Conservation (phyloP, 768 basidiomycete genomes). For the Ramaria sp. region DNA sequence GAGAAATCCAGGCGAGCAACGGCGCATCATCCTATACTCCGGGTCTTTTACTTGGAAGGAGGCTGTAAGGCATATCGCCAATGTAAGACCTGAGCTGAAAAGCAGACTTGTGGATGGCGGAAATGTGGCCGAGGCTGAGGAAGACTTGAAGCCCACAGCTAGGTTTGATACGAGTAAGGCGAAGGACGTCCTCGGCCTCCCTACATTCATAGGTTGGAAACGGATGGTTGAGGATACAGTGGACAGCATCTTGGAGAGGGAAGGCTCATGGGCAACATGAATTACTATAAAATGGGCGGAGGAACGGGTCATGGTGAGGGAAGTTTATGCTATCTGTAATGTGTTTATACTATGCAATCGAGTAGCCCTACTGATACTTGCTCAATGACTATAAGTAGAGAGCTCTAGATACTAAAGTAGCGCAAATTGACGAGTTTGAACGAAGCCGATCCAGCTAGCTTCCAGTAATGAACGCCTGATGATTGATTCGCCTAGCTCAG, state of each 20-base stretch:
- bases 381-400: no score
- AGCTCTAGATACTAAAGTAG: no score
- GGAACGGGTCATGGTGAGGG: no score
- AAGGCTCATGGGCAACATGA: background rate
- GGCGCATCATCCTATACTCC: constrained; percentile 1
- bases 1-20: background rate
- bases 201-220: constrained; percentile 9
- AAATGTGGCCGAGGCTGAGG: background rate
- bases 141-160: background rate
- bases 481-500: no score
- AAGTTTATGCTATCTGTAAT: no score
- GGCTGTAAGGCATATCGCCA: background rate
- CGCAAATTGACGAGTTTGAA: no score
- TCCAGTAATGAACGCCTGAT: no score
- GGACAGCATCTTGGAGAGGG: constrained; percentile 1
- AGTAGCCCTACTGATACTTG: no score
- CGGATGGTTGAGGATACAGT: background rate
- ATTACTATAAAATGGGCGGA: no score
- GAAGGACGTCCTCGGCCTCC: constrained; percentile 11
- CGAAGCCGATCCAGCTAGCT: no score
- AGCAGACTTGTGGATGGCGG: background rate
- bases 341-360: no score
- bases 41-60: constrained; percentile 2
- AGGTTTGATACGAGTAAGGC: constrained; percentile 10
- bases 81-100: background rate